Percentiles rank a stretch among this genome's conserved stretches.
phyloP scores from a whole-genome alignment of 768 basidiomycete species.

The Trametes maxima region DNA sequence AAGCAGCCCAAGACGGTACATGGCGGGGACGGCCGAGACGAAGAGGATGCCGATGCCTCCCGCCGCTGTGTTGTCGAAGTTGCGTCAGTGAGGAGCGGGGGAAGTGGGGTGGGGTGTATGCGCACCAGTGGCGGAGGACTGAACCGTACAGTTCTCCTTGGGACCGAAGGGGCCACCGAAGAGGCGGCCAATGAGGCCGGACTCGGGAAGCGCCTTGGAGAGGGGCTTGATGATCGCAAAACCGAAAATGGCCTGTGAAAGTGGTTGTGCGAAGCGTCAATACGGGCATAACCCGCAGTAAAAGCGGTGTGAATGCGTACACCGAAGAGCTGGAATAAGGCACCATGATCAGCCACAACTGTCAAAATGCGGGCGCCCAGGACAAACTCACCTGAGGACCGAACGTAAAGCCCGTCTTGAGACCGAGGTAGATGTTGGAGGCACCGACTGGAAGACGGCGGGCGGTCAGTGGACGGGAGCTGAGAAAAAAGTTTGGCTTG shows the following conservation, averaged over 20 bases:
- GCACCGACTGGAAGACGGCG: constrained; percentile 57
- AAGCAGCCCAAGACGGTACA: constrained; percentile 57
- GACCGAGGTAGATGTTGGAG: constrained; percentile 66
- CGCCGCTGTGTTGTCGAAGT: constrained; percentile 41
- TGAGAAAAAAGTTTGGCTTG: not conserved
- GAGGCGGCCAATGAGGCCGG: constrained; percentile 45
- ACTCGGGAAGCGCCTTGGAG: constrained; percentile 50
- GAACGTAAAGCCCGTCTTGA: constrained; percentile 71
- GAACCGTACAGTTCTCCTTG: constrained; percentile 68
- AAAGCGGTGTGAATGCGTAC: constrained; percentile 31
- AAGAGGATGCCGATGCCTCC: constrained; percentile 63
- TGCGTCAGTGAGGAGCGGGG: constrained; percentile 1
- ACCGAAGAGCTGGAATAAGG: constrained; percentile 46
- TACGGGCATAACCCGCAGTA: not conserved
- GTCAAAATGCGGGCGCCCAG: not conserved
- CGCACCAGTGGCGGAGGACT: constrained; percentile 56
- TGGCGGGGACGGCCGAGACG: constrained; percentile 61
- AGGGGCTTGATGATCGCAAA: constrained; percentile 63
- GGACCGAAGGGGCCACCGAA: constrained; percentile 63
- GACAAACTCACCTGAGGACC: constrained; percentile 46
- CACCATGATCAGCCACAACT: not conserved
- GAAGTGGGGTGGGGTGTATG: constrained; percentile 4
- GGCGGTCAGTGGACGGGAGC: constrained; percentile 35
- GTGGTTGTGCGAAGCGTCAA: not conserved
- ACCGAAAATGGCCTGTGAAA: constrained; percentile 51